Percentiles rank a stretch among this genome's conserved stretches.
Evolutionary conservation across 768 basidiomycete species (phyloP).

Genomic region (Pholiota conissans): DNA sequence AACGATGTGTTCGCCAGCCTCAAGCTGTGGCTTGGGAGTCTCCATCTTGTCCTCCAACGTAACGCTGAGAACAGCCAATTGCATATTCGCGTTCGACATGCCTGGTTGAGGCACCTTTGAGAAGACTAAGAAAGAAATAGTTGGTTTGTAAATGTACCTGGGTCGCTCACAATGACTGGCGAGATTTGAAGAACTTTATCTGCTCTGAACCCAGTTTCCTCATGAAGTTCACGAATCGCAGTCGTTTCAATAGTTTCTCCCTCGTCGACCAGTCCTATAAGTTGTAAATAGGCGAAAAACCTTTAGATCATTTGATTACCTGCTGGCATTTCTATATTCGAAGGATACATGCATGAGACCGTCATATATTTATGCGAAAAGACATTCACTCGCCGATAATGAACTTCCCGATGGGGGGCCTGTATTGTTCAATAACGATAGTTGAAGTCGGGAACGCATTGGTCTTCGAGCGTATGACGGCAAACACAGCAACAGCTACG

Average conservation of each 20-base stretch:
- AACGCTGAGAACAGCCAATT: slow-evolving; percentile 74
- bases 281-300: background rate
- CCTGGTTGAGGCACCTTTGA: slow-evolving; percentile 42
- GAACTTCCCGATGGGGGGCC: slow-evolving; percentile 79
- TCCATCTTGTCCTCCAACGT: slow-evolving; percentile 65
- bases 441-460: slow-evolving; percentile 74
- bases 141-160: slow-evolving; percentile 45
- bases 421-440: slow-evolving; percentile 88
- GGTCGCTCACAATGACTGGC: slow-evolving; percentile 65
- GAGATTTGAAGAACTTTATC: slow-evolving; percentile 61
- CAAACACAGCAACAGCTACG: slow-evolving; percentile 81
- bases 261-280: slow-evolving; percentile 77
- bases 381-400: too few relatives aligned
- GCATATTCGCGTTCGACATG: slow-evolving; percentile 95
- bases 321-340: slow-evolving; percentile 35
- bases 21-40: slow-evolving; percentile 72
- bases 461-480: slow-evolving; percentile 75
- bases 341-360: background rate
- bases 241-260: slow-evolving; percentile 79
- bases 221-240: slow-evolving; percentile 86
- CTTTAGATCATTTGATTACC: slow-evolving; percentile 23
- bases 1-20: slow-evolving; percentile 84
- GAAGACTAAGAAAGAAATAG: slow-evolving; percentile 4
- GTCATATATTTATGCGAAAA: background rate
- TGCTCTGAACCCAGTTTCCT: slow-evolving; percentile 90